Conservation (phyloP, 352 stramenopile genomes). For the Globisporangium abappressorium region DNA sequence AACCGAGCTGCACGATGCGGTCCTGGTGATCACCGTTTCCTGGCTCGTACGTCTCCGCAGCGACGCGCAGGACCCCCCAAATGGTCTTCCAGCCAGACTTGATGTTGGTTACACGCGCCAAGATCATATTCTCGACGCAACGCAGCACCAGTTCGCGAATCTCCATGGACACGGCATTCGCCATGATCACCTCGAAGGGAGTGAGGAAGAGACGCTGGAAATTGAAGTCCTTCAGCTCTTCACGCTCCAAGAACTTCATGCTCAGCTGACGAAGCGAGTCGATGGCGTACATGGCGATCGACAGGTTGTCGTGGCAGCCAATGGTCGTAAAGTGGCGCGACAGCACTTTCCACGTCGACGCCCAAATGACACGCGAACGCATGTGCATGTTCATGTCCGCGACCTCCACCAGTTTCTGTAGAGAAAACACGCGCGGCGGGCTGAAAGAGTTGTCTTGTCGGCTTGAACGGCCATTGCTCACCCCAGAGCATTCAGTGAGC, state of each 20-base stretch:
- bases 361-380: slow-evolving; percentile 95
- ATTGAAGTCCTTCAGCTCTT: slow-evolving; percentile 98
- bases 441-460: slow-evolving; percentile 31
- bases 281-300: slow-evolving; percentile 98
- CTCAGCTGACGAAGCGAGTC: slow-evolving; percentile 99
- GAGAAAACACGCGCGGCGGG: slow-evolving; percentile 95
- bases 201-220: slow-evolving; percentile 98
- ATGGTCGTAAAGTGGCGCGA: slow-evolving; percentile 97
- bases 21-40: slow-evolving; percentile 48
- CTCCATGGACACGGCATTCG: slow-evolving; percentile 72
- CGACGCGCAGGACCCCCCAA: slow-evolving; percentile 89
- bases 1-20: slow-evolving; percentile 81
- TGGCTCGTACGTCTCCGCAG: slow-evolving; percentile 79
- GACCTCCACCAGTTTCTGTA: slow-evolving; percentile 99
- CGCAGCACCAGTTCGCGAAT: slow-evolving; percentile 90
- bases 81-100: slow-evolving; percentile 94
- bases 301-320: slow-evolving; percentile 95
- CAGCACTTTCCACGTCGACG: slow-evolving; percentile 97
- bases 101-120: slow-evolving; percentile 85
- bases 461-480: slow-evolving; percentile 41
- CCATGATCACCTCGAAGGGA: slow-evolving; percentile 96
- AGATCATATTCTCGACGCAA: slow-evolving; percentile 91
- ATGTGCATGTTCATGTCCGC: slow-evolving; percentile 99
- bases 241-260: slow-evolving; percentile 99
- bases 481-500: slow-evolving; percentile 84